A percentile compares a stretch with the other conserved stretches of the same genome.
phyloP scores from a whole-genome alignment of 768 basidiomycete species.

The Porphyrellus cyaneotinctus region DNA sequence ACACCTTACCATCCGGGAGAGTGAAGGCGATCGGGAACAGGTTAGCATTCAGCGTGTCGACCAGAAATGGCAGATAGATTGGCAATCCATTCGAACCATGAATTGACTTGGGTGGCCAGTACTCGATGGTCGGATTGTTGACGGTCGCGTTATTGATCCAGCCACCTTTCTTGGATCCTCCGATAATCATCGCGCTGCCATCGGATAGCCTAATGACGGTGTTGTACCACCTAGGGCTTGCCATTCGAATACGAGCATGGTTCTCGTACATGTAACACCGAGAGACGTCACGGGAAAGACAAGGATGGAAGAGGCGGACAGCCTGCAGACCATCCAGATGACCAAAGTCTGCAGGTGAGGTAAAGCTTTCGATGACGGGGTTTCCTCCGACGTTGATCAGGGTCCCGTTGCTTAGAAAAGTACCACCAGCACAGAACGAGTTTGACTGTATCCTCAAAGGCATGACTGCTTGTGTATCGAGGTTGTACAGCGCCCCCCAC shows the following conservation, averaged over 20 bases:
- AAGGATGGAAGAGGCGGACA: slow-evolving; percentile 69
- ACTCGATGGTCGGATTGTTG: slow-evolving; percentile 81
- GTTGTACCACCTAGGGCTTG: slow-evolving; percentile 78
- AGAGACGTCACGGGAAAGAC: slow-evolving; percentile 43
- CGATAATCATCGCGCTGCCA: slow-evolving; percentile 81
- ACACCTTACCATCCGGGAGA: slow-evolving; percentile 66
- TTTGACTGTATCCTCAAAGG: slow-evolving; percentile 69
- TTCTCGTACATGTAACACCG: slow-evolving; percentile 64
- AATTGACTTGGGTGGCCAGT: slow-evolving; percentile 75
- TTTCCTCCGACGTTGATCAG: slow-evolving; percentile 80
- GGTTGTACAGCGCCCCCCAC: slow-evolving; percentile 74
- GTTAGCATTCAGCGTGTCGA: slow-evolving; percentile 75
- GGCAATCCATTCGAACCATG: slow-evolving; percentile 65
- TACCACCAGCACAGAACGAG: slow-evolving; percentile 83
- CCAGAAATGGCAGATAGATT: slow-evolving; percentile 58
- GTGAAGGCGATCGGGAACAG: slow-evolving; percentile 74
- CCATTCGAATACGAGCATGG: slow-evolving; percentile 61
- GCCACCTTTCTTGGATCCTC: slow-evolving; percentile 76
- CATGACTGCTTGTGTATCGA: slow-evolving; percentile 56
- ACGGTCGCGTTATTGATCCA: slow-evolving; percentile 82
- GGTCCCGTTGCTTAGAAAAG: slow-evolving; percentile 73
- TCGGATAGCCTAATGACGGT: slow-evolving; percentile 66
- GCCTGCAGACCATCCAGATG: slow-evolving; percentile 71
- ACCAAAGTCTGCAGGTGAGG: slow-evolving; percentile 69
- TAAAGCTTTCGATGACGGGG: slow-evolving; percentile 62